phyloP scores from a whole-genome alignment of 805 yeast species.

The Priceomyces haplophilus region DNA sequence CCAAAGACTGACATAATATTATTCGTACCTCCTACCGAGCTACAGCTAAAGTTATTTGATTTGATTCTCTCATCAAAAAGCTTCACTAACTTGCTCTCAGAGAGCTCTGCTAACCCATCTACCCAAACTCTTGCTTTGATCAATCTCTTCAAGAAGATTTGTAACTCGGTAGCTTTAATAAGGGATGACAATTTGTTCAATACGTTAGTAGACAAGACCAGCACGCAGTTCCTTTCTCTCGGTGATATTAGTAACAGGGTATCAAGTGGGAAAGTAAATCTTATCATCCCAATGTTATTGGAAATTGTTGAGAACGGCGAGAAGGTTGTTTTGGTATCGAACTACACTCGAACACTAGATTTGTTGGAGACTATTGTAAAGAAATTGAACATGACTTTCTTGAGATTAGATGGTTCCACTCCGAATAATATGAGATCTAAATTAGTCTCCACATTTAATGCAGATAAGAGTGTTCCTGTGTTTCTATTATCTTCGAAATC shows the following conservation, averaged over 20 bases:
- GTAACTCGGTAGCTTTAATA: constrained; percentile 75
- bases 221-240: constrained; percentile 24
- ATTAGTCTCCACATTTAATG: constrained; percentile 68
- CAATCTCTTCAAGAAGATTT: constrained; percentile 70
- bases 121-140: constrained; percentile 63
- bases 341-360: constrained; percentile 84
- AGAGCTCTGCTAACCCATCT: constrained; percentile 19
- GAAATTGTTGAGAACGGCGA: constrained; percentile 50
- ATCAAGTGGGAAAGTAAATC: constrained; percentile 61
- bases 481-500: constrained; percentile 84
- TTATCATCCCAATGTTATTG: constrained; percentile 54
- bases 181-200: constrained; percentile 46
- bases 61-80: constrained; percentile 42
- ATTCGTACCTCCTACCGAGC: constrained; percentile 70
- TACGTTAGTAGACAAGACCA: constrained; percentile 6
- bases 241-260: constrained; percentile 9
- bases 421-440: constrained; percentile 62
- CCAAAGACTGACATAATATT: constrained; percentile 72
- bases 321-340: constrained; percentile 82
- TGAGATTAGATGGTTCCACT: constrained; percentile 82
- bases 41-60: constrained; percentile 56
- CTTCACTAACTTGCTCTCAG: constrained; percentile 28
- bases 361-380: constrained; percentile 58
- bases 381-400: constrained; percentile 47
- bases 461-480: constrained; percentile 45